Percentiles rank a stretch among this genome's conserved stretches.
phyloP scores from a whole-genome alignment of 2,329 filamentous ascomycete species.

The Microsporum audouinii region DNA sequence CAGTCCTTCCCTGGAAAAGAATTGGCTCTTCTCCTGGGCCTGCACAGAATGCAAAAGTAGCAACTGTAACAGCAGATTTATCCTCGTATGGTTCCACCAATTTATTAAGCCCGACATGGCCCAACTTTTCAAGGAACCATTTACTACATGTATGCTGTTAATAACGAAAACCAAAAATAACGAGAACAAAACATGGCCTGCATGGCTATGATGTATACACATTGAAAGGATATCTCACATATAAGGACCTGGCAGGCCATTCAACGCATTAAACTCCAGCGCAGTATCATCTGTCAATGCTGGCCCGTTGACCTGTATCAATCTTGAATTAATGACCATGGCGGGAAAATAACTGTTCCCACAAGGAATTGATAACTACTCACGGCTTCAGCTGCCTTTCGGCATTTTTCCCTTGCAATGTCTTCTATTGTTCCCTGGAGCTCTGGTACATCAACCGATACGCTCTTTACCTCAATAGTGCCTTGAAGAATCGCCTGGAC shows the following conservation, averaged over 20 bases:
- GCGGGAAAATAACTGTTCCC: background rate
- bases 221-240: slow-evolving; percentile 52
- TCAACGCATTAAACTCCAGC: slow-evolving; percentile 79
- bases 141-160: slow-evolving; percentile 49
- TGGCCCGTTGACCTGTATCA: slow-evolving; percentile 60
- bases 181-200: background rate
- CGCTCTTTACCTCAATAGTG: slow-evolving; percentile 59
- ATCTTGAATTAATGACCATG: background rate
- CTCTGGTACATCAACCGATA: slow-evolving; percentile 70
- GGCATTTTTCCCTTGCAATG: slow-evolving; percentile 79
- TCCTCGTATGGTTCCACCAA: slow-evolving; percentile 79
- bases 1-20: slow-evolving; percentile 82
- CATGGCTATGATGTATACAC: background rate
- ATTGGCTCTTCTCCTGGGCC: slow-evolving; percentile 75
- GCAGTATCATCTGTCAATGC: slow-evolving; percentile 95
- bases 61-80: slow-evolving; percentile 85
- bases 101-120: slow-evolving; percentile 77
- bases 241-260: slow-evolving; percentile 88
- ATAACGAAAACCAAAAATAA: background rate
- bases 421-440: slow-evolving; percentile 89
- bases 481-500: slow-evolving; percentile 74
- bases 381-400: slow-evolving; percentile 66
- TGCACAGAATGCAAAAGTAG: slow-evolving; percentile 84
- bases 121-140: slow-evolving; percentile 78
- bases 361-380: slow-evolving; percentile 16